These are phyloP conservation scores for Pyrenophora teres DNA, from an alignment of 2,329 filamentous ascomycete species.

Conservation along the genomic window DNA sequence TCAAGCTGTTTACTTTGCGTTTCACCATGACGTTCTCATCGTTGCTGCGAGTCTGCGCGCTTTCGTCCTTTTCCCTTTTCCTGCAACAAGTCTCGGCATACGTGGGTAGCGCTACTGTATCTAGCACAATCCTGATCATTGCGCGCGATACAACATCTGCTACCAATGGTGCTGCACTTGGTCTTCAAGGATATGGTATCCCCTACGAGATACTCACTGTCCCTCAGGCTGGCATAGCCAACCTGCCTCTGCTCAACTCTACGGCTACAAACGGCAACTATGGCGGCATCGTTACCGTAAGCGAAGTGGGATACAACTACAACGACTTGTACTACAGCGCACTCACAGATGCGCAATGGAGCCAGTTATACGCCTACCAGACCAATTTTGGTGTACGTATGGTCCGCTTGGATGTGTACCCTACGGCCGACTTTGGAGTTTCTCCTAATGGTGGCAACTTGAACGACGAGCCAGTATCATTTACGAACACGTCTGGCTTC, in stretches of 20 bases:
- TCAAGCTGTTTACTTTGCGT: constrained; percentile 24
- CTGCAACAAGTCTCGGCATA: constrained; percentile 24
- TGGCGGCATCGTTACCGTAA: constrained; percentile 62
- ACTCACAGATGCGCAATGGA: constrained; percentile 62
- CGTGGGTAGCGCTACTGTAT: constrained; percentile 35
- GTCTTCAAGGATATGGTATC: constrained; percentile 65
- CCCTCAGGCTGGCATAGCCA: constrained; percentile 55
- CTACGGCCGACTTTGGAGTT: constrained; percentile 56
- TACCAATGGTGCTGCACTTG: constrained; percentile 57
- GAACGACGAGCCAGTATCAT: constrained; percentile 50
- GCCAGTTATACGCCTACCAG: constrained; percentile 62
- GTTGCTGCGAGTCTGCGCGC: constrained; percentile 30
- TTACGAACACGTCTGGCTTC: constrained; percentile 61
- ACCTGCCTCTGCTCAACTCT: constrained; percentile 59
- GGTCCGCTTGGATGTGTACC: constrained; percentile 64
- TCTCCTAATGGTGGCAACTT: constrained; percentile 41
- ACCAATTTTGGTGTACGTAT: constrained; percentile 62
- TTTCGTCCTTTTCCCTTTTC: constrained; percentile 30
- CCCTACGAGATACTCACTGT: constrained; percentile 61
- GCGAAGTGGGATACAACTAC: constrained; percentile 62
- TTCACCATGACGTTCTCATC: constrained; percentile 34
- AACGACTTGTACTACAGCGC: constrained; percentile 56
- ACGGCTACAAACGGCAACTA: constrained; percentile 59
- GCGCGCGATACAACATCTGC: constrained; percentile 58
- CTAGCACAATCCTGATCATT: constrained; percentile 60